phyloP scores from a whole-genome alignment of 495 filamentous ascomycete genomes.

The Penicillium manginii region DNA sequence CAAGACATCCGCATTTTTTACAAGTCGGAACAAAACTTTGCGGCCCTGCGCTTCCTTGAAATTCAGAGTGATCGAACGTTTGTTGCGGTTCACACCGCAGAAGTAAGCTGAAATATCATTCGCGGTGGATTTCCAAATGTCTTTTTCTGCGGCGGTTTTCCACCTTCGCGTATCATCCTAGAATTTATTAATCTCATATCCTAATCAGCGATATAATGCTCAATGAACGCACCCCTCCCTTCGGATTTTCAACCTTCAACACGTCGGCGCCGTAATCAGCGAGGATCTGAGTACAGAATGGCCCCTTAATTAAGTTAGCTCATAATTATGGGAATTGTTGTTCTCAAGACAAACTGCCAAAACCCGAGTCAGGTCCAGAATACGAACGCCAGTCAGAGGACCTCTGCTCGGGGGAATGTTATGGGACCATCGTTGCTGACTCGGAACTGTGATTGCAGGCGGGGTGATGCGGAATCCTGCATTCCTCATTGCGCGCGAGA shows the following conservation, averaged over 20 bases:
- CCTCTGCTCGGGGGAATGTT: neutral
- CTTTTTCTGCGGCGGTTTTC: constrained; percentile 21
- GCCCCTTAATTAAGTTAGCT: constrained; percentile 40
- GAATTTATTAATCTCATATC: neutral
- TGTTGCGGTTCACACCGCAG: constrained; percentile 73
- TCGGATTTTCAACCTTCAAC: constrained; percentile 90
- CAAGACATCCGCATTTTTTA: constrained; percentile 74
- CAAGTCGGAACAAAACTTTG: constrained; percentile 74
- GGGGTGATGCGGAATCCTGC: neutral
- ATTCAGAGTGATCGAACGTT: constrained; percentile 81
- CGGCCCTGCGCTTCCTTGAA: constrained; percentile 75
- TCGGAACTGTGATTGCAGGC: neutral
- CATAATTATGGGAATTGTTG: neutral
- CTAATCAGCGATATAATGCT: constrained; percentile 30
- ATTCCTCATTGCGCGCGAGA: neutral
- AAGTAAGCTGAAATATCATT: constrained; percentile 27
- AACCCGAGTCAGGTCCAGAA: constrained; percentile 88
- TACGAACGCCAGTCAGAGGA: constrained; percentile 73
- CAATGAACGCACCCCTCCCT: constrained; percentile 56
- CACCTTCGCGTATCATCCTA: constrained; percentile 32
- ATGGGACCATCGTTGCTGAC: neutral
- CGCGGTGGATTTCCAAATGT: constrained; percentile 24
- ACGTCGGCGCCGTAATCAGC: constrained; percentile 90
- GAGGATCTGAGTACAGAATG: constrained; percentile 91
- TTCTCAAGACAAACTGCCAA: constrained; percentile 75